Conservation (phyloP, 1,284 basidiomycete species). For the Marasmius sp. region DNA sequence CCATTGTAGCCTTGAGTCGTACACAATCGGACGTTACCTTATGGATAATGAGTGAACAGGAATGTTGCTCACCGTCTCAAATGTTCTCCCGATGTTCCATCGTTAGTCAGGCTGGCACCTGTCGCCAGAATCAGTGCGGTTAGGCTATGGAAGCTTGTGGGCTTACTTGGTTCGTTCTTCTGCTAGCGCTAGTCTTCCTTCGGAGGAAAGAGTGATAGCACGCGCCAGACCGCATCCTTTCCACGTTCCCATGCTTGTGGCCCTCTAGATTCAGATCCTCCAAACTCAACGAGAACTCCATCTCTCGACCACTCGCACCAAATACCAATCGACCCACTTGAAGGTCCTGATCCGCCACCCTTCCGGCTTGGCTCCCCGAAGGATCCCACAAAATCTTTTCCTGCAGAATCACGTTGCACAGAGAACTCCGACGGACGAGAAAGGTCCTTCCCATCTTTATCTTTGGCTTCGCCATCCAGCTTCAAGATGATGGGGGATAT, state of each 20-base stretch:
- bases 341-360: slow-evolving; percentile 81
- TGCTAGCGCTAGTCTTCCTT: slow-evolving; percentile 2
- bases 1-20: no score
- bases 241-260: slow-evolving; percentile 84
- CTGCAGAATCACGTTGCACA: slow-evolving; percentile 55
- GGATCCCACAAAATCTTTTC: slow-evolving; percentile 70
- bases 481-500: slow-evolving; percentile 45
- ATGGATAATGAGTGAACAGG: no score
- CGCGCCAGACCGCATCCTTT: slow-evolving; percentile 75
- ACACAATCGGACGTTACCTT: no score
- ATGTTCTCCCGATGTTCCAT: no score
- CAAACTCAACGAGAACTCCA: slow-evolving; percentile 83
- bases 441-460: slow-evolving; percentile 34
- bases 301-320: slow-evolving; percentile 89
- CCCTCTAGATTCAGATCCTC: slow-evolving; percentile 71
- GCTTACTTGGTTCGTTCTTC: background rate
- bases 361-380: slow-evolving; percentile 86
- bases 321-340: slow-evolving; percentile 81
- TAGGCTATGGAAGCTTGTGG: background rate
- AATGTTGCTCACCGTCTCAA: no score
- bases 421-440: slow-evolving; percentile 41
- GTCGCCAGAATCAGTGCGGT: background rate
- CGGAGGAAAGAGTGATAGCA: slow-evolving; percentile 63
- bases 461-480: slow-evolving; percentile 35
- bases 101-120: no score